A percentile compares a stretch with the other conserved stretches of the same genome.
phyloP scores from a whole-genome alignment of 176 grass and related monocot genomes.

The Carex littledalei region DNA sequence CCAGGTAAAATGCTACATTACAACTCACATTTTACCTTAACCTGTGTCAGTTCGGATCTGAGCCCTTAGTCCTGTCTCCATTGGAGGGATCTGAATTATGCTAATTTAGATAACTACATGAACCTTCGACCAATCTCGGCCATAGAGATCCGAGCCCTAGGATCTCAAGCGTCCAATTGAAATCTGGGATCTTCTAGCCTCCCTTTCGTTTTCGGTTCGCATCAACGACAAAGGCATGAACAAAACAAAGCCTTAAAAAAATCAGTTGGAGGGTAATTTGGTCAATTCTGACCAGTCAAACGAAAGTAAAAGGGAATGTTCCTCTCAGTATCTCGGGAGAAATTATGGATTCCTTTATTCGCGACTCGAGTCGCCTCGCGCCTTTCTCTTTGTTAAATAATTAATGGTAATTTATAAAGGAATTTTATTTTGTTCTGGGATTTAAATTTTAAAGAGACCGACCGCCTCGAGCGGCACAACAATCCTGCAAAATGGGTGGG shows the following conservation, averaged over 20 bases:
- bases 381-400: not conserved
- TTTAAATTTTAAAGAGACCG: not conserved
- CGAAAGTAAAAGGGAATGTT: slow-evolving; percentile 3
- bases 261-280: slow-evolving; percentile 13
- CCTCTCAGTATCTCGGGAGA: not conserved
- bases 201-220: not conserved
- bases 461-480: slow-evolving; percentile 15
- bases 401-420: not conserved
- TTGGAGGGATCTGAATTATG: not conserved
- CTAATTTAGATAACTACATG: not conserved
- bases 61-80: not conserved
- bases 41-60: not conserved
- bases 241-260: not conserved
- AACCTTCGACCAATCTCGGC: not conserved
- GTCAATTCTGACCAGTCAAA: not conserved
- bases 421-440: not conserved
- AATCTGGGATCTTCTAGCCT: not conserved
- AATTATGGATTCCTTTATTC: not conserved
- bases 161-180: slow-evolving; percentile 6
- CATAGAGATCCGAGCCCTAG: not conserved
- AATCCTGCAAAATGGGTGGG: slow-evolving; percentile 9
- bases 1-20: slow-evolving; percentile 14
- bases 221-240: slow-evolving; percentile 4
- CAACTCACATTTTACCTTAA: not conserved
- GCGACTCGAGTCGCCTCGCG: not conserved